A percentile compares a stretch with the other conserved stretches of the same genome.
Evolutionary conservation across 1,284 basidiomycete genomes (phyloP).

Genomic region (Tylopilus sp.): DNA sequence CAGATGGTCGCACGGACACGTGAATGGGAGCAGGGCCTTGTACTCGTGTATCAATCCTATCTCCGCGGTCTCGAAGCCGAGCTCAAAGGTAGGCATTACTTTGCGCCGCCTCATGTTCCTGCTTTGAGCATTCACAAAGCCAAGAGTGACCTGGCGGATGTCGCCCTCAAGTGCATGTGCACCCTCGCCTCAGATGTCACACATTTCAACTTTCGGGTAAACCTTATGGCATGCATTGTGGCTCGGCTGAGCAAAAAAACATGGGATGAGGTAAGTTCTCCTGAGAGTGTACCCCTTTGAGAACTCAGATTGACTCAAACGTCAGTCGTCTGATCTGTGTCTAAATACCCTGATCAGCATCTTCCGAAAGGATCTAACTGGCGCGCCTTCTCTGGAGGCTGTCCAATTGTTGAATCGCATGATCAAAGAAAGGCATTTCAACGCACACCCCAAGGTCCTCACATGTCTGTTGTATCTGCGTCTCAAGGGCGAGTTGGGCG

Average conservation of each 20-base stretch:
- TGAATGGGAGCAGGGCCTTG: slow-evolving; percentile 97
- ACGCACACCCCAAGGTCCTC: slow-evolving; percentile 87
- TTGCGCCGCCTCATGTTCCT: slow-evolving; percentile 21
- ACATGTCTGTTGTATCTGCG: slow-evolving; percentile 85
- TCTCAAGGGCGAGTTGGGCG: slow-evolving; percentile 81
- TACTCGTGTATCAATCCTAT: slow-evolving; percentile 86
- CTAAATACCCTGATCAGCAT: slow-evolving; percentile 78
- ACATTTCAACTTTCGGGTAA: slow-evolving; percentile 97
- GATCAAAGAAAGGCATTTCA: slow-evolving; percentile 92
- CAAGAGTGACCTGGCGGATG: slow-evolving; percentile 68
- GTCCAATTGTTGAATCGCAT: slow-evolving; percentile 93
- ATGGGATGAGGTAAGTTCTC: slow-evolving; percentile 75
- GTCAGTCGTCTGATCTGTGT: slow-evolving; percentile 77
- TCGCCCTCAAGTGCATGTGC: slow-evolving; percentile 84
- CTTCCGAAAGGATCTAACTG: slow-evolving; percentile 78
- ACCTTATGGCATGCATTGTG: slow-evolving; percentile 88
- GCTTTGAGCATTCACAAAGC: slow-evolving; percentile 45
- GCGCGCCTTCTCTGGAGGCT: slow-evolving; percentile 81
- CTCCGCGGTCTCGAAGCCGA: slow-evolving; percentile 84
- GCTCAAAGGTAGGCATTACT: slow-evolving; percentile 67
- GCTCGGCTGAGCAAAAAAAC: slow-evolving; percentile 80
- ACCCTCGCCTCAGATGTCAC: slow-evolving; percentile 80
- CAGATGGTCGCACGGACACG: slow-evolving; percentile 89
- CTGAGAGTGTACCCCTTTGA: slow-evolving; percentile 6
- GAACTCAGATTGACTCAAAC: slow-evolving; percentile 15